Evolutionary conservation across 2,329 filamentous ascomycete species (phyloP), one percentile per base, ranked within the genome.

Genomic region (Epichloe gansuensis): DNA sequence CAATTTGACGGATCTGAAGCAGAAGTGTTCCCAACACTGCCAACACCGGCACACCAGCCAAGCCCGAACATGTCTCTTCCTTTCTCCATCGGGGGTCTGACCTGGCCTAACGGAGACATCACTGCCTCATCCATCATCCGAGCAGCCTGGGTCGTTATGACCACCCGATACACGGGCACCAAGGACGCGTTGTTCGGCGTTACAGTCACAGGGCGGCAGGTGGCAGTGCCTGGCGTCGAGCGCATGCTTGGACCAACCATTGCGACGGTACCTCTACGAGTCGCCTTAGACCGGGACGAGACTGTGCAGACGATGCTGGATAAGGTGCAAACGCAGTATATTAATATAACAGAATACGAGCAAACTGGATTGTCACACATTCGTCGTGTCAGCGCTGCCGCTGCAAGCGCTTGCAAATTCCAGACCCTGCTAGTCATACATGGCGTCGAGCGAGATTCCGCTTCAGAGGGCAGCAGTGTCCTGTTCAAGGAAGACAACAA

Each of bases 81-180:
- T 23, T 23, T 23, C 23, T 23, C 23, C 2, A 3, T 23, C 23
- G 23, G 23, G 23, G 3, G 23, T 4, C 5, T 55, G n/a, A 15
- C 11, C 3, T 51, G 47, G 51, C 51, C 51, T 12, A 23, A 40
- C 7, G 34, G 9, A 11, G 52, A 55, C 2, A 35, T 49, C 15
- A 58, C 56, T 3, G 46, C 50, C 13, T 57, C 61, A 1, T 59
- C 51, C 1, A 27, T 61, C 2, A 38, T 58, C 3, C 54, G 59
- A 4, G 57, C 59, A 3, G 60, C 61, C 1, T 62, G 60, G 60
- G 49, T 56, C 6, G 21, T 74, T 4, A 59, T 70, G 4, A 60
- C 67, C 1, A 61, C 63, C 0, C 54, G 64, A 2, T 68, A 69
- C 48, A 62, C 68, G 57, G 62, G 23, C 23, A 21, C 54, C 62